Conservation (phyloP, 768 basidiomycete genomes). For the Russula brevipes region DNA sequence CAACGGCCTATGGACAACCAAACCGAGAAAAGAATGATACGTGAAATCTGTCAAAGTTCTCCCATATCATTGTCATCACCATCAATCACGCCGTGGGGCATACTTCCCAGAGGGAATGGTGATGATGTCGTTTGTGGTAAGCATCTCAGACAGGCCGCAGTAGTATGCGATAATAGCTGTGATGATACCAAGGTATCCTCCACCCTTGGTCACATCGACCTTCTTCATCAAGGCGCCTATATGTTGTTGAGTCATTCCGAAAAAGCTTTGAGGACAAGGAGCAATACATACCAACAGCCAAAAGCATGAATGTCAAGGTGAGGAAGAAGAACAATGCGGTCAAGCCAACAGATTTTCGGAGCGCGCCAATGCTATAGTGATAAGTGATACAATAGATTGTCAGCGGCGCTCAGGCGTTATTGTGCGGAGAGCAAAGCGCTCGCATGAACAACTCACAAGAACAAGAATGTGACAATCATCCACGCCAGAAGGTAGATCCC, state of each 20-base stretch:
- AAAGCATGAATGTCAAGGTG: conserved; percentile 47
- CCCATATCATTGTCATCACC: neutral
- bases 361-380: conserved; percentile 40
- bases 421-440: neutral
- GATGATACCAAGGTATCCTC: conserved; percentile 38
- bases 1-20: too few species aligned
- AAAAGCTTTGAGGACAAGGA: neutral
- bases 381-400: neutral
- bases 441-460: conserved; percentile 46
- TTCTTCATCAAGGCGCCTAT: conserved; percentile 9
- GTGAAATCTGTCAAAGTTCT: neutral
- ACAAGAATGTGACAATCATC: conserved; percentile 65
- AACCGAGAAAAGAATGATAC: neutral
- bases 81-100: neutral
- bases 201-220: conserved; percentile 34
- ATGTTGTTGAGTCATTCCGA: conserved; percentile 20
- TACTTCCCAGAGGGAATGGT: conserved; percentile 37
- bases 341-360: conserved; percentile 48
- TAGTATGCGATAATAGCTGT: conserved; percentile 50
- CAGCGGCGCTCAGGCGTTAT: neutral
- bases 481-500: conserved; percentile 73
- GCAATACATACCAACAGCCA: conserved; percentile 37
- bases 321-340: conserved; percentile 50
- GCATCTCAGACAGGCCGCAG: conserved; percentile 39
- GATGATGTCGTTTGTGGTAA: conserved; percentile 37